Percentiles rank a stretch among this genome's conserved stretches.
Conservation (phyloP, 2,329 filamentous ascomycete genomes). For the Colletotrichum chlorophyti region DNA sequence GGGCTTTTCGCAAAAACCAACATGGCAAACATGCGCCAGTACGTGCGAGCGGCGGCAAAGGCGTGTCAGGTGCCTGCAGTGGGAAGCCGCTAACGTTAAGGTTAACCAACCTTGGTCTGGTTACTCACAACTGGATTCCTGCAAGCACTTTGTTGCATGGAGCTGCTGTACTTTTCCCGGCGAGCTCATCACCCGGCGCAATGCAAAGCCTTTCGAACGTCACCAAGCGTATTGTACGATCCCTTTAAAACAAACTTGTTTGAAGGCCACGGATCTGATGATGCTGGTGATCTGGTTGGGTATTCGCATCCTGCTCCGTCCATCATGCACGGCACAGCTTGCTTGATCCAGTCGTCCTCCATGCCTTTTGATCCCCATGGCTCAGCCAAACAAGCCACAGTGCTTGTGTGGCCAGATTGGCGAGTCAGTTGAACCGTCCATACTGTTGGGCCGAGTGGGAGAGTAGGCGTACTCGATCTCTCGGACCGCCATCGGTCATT, state of each 20-base stretch:
- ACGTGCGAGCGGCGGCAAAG: slow-evolving; percentile 26
- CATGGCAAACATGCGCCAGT: slow-evolving; percentile 2
- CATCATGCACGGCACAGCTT: slow-evolving; percentile 16
- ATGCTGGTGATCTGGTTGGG: too few relatives aligned
- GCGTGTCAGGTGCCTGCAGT: slow-evolving; percentile 28
- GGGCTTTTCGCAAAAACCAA: slow-evolving; percentile 4
- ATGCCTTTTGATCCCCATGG: neutral
- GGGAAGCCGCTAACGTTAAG: slow-evolving; percentile 26
- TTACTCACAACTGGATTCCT: slow-evolving; percentile 12
- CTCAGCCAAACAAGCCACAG: neutral
- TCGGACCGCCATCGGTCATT: slow-evolving; percentile 12
- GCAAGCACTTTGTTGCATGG: slow-evolving; percentile 10
- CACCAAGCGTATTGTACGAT: neutral
- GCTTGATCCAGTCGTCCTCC: slow-evolving; percentile 19
- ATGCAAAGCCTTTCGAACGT: neutral
- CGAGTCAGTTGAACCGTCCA: slow-evolving; percentile 19
- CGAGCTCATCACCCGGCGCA: neutral
- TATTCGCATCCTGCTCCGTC: neutral
- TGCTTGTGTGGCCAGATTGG: slow-evolving; percentile 6
- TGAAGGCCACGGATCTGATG: slow-evolving; percentile 10
- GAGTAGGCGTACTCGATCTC: slow-evolving; percentile 12
- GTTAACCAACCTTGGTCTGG: slow-evolving; percentile 27
- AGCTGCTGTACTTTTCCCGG: neutral
- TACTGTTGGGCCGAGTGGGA: slow-evolving; percentile 6
- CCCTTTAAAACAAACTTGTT: slow-evolving; percentile 2